phyloP scores from a whole-genome alignment of 768 basidiomycete genomes.

The Mycena amicta region DNA sequence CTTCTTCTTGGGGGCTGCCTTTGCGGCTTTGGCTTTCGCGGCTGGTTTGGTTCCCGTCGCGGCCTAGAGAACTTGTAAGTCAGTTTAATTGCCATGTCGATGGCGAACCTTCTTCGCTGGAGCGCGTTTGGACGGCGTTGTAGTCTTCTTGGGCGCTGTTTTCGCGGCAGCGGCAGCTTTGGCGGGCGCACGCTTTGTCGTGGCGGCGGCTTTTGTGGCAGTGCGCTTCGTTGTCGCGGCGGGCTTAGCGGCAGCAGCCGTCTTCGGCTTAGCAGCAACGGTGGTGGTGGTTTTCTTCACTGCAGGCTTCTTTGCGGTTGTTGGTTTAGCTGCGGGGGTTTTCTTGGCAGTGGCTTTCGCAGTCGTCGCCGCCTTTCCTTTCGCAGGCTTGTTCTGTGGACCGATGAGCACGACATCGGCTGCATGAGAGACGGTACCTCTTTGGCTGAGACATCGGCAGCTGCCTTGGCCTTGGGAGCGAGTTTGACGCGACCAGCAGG shows the following conservation, averaged over 20 bases:
- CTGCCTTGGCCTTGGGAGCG: constrained; percentile 51
- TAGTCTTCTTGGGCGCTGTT: constrained; percentile 42
- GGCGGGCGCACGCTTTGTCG: constrained; percentile 36
- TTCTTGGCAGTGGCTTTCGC: constrained; percentile 44
- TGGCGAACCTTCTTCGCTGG: constrained; percentile 62
- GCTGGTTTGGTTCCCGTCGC: constrained; percentile 49
- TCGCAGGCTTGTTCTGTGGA: constrained; percentile 47
- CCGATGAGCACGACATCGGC: too few relatives aligned
- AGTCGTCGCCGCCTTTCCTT: constrained; percentile 41
- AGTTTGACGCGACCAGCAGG: constrained; percentile 77
- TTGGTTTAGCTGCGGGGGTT: constrained; percentile 36
- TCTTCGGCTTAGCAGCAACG: constrained; percentile 27
- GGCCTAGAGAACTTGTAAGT: constrained; percentile 35
- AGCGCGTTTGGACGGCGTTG: constrained; percentile 48
- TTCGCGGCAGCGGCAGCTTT: constrained; percentile 36
- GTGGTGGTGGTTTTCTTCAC: constrained; percentile 39
- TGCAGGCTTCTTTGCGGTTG: constrained; percentile 35
- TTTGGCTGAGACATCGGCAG: constrained; percentile 47
- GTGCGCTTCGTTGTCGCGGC: constrained; percentile 24
- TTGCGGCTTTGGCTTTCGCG: constrained; percentile 40
- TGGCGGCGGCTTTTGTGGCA: constrained; percentile 30
- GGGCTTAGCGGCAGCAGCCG: constrained; percentile 5
- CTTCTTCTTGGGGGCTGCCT: constrained; percentile 31
- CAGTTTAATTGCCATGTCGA: not conserved
- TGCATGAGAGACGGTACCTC: too few relatives aligned